Base-by-base conservation (phyloP, 1,139 yeast species). In the Taiozyma sp. region DNA sequence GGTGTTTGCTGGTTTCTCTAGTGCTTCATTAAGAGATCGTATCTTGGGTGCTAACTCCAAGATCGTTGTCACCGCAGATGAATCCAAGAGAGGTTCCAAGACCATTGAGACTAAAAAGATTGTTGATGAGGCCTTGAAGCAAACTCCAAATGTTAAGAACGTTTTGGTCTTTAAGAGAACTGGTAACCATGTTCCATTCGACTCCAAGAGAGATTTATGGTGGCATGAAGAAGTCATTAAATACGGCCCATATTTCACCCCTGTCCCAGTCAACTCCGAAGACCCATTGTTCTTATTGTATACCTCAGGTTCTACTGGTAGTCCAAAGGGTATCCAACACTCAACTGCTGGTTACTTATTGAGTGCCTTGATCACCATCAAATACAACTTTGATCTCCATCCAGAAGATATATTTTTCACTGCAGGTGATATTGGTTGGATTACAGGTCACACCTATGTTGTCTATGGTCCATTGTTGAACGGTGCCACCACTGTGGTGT, bases 251-350 rank as follows among this genome's bases (percentile, higher is more conserved):
- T 90, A 88, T 74, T 75, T 79, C 62, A 88, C 97, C 35, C 95
- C 96, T 47, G 88, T 80, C 44, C 84, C 96, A 21, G 97, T 91
- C 51, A 80, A 83, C 69, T 73, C 97, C 39, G 98, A 91, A 73
- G 96, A 91, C 72, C 97, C 98, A 49, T 77, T 91, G 62, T 91
- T 91, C 76, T 77, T 91, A 74, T 81, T 91, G 58, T 91, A 91
- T 74, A 91, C 98, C 50, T 89, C 97, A 24, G 98, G 98, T 52
- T 89, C 97, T 35, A 91, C 98, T 42, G 98, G 98, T 58, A 83
- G 95, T 60, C 98, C 98, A 69, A 91, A 91, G 78, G 98, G 98
- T 71, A 96, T 91, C 55, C 95, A 89, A 62, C 95, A 87, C 67
- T 75, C 83, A 46, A 85, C 93, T 47, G 95, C 90, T 10, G 95